Base-by-base conservation (phyloP, 371 early-diverging fungal species). In the Syncephalastrum racemosum region DNA sequence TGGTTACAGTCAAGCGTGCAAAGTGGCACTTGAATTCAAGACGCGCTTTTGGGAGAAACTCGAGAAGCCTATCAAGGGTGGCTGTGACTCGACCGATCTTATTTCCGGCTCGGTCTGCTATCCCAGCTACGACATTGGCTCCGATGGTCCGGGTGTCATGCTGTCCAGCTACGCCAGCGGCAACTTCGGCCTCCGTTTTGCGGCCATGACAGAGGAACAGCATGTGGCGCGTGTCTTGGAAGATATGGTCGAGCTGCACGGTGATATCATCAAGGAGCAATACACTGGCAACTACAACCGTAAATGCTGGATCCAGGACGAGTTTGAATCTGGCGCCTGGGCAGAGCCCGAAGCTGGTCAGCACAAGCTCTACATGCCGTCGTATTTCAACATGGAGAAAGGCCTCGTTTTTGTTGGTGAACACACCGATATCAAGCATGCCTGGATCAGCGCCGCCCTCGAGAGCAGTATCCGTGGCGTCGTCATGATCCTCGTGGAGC, bases 401-500 rank as follows among this genome's bases (percentile, higher is more conserved):
- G 62, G 66, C 19, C 23, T 69, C 6, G 64, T 66, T 16, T 69
- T 73, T 56, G 67, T 69, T 13, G 68, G 69, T 50, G 69, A 73
- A 31, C 71, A 71, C 22, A 71, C 68, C 5, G 65, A 68, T 56
- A 63, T 71, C 42, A 67, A 68, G 42, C 65, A 65, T 31, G 71
- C 60, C 4, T 71, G 71, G 68, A 71, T 71, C 39, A 53, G 54
- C 15, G 63, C 63, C 40, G 66, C 71, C 10, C 56, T 71, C 3
- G 66, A 67, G 23, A 68, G 68, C 3, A 36, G 68, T 43, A 60
- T 71, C 18, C 67, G 70, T 42, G 70, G 70, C 24, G 70, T 70
- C 15, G 59, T 56, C 13, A 70, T 70, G 70, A 47, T 66, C 7
- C 54, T 70, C 14, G 59, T 70, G 19, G 67, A 70, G 20, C 58